Evolutionary conservation across 2,329 filamentous ascomycete species (phyloP).

Genomic region (Calonectria pseudoturangicola): DNA sequence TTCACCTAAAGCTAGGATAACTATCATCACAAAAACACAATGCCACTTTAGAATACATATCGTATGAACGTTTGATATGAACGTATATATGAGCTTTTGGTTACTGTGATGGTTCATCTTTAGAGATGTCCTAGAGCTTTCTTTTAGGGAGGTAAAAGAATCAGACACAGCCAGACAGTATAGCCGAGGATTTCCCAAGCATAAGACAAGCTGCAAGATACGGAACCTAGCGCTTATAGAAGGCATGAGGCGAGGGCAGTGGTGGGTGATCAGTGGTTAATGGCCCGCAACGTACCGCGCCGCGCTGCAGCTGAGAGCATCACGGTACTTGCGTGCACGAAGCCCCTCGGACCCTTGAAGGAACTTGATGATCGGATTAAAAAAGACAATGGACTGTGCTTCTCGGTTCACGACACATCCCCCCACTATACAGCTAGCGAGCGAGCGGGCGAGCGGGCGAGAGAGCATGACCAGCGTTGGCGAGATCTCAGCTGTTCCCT

Average conservation of each 20-base stretch:
- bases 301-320: not conserved
- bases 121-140: not conserved
- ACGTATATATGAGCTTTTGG: too few relatives aligned
- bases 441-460: not conserved
- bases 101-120: too few relatives aligned
- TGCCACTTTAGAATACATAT: too few relatives aligned
- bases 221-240: not conserved
- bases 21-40: too few relatives aligned
- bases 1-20: too few relatives aligned
- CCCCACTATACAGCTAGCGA: not conserved
- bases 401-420: not conserved
- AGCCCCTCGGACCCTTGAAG: too few relatives aligned
- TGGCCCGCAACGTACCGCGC: not conserved
- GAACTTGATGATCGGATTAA: not conserved
- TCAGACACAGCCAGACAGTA: too few relatives aligned
- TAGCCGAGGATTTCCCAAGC: not conserved
- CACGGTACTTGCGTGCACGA: not conserved
- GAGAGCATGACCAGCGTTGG: not conserved
- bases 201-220: not conserved
- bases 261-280: slow-evolving; percentile 6
- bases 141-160: not conserved
- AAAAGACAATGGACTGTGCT: slow-evolving; percentile 1
- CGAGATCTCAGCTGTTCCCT: slow-evolving; percentile 4
- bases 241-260: slow-evolving; percentile 1
- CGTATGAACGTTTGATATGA: too few relatives aligned